Evolutionary conservation across 2,329 filamentous ascomycete genomes (phyloP).

Genomic region (Eutypa lata): DNA sequence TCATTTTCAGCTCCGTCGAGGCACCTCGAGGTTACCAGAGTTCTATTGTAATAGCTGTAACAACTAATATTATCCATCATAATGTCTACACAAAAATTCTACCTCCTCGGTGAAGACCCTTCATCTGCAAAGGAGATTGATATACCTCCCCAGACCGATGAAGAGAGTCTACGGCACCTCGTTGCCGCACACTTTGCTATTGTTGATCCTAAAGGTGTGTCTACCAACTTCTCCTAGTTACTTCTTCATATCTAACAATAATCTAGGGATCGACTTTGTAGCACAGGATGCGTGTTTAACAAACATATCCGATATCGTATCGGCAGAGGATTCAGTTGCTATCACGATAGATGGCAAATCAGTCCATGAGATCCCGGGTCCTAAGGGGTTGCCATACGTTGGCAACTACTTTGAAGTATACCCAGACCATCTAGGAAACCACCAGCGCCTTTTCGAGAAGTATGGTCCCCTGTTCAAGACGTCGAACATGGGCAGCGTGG

Average conservation of each 20-base stretch:
- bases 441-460: constrained; percentile 49
- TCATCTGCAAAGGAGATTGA: constrained; percentile 35
- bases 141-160: constrained; percentile 30
- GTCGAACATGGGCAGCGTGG: constrained; percentile 45
- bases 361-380: constrained; percentile 49
- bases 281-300: constrained; percentile 28
- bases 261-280: constrained; percentile 35
- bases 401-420: constrained; percentile 54
- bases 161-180: constrained; percentile 35
- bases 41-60: constrained; percentile 5
- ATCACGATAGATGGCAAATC: constrained; percentile 47
- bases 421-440: constrained; percentile 56
- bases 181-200: constrained; percentile 41
- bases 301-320: constrained; percentile 32
- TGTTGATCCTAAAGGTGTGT: constrained; percentile 37
- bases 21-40: not conserved
- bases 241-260: not conserved
- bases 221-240: not conserved
- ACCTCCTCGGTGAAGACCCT: constrained; percentile 39
- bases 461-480: constrained; percentile 53
- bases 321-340: constrained; percentile 31
- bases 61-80: not conserved
- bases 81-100: constrained; percentile 38
- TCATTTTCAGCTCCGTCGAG: not conserved
- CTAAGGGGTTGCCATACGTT: constrained; percentile 43